Base-by-base conservation (phyloP, 2,329 filamentous ascomycete genomes). In the Atkinsonella hypoxylon region DNA sequence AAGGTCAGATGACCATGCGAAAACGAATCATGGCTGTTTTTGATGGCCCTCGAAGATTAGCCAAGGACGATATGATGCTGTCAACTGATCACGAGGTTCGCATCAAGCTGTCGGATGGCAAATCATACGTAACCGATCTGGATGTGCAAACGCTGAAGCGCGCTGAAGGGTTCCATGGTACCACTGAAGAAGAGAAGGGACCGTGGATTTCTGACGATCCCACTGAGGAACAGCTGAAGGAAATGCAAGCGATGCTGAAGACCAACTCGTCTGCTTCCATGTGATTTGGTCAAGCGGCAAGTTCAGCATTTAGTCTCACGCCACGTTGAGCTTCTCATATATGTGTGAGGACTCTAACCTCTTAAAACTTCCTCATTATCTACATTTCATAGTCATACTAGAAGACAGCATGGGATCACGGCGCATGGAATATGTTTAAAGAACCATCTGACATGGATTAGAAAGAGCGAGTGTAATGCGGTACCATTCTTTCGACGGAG, bases 41-140 rank as follows among this genome's bases (percentile, higher is more conserved):
- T 61, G 89, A 97, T 62, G 93, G 93, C 0, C 78, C 78, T 15
- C 82, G 90, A 49, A 83, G 91, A 41, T 77, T 98, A 47, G 93
- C 87, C 79, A 97, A 97, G 73, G 93, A 98, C 64, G 93, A 98
- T 70, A 93, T 97, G 89, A 95, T 96, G 89, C 82, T 98, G 47
- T 89, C 90, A 59, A 89, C 87, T 15, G 89, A 95, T 60, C 90
- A 93, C 62, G 93, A 98, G 70, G 89, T 97, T 38, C 88, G 91
- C 62, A 76, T 95, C 66, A 82, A 82, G 67, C 76, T 96, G 17
- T 79, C 79, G 22, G 85, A 88, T 62, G 80, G 80, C 62, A 82
- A 85, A 61, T 77, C 80, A 1, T 97, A 95, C 64, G 83, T 96
- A 39, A 97, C 91, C 7, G 93, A 97, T 63, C 76, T 98, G 43